Base-by-base conservation (phyloP, 495 filamentous ascomycete genomes). In the Aspergillus bertholletiae region DNA sequence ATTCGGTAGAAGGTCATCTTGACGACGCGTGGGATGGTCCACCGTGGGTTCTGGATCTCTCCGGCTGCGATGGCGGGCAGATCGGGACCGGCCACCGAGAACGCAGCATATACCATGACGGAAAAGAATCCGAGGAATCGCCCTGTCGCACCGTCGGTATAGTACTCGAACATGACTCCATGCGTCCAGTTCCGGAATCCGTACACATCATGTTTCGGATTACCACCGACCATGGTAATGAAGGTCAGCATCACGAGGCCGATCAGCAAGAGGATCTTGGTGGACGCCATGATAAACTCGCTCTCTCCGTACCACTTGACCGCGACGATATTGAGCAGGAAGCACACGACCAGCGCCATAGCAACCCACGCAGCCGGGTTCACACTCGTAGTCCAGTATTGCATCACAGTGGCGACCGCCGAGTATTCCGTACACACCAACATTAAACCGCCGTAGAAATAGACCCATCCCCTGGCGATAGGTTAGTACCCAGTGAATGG, bases 1-100 rank as follows among this genome's bases (percentile, higher is more conserved):
- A 96, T 90, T 54, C 90, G 87, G 77, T 85, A 91, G 72, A 95
- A 92, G 28, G 88, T 88, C 66, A 88, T 84, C 51, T 85, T 87
- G 15, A 84, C 84, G 17, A 90, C 90, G 57, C 81, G 79, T n/a
- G 90, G 89, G 51, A 95, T 85, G 34, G 86, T 84, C 58, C 80
- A 80, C 45, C 84, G 75, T 1, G 90, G 90, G 66, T 91, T 89
- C 24, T 80, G 79, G 30, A 88, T 85, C 70, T 96, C 90, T 55
- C 88, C 89, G 27, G 88, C 89, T 0, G 90, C 88, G n/a, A 95
- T 80, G 51, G 84, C 86, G 27, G 89, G 82, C 47, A 88, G 75
- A 64, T 93, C 88, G 0, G 80, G 79, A 26, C 81, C 82, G 8
- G 75, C 77, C 45, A 83, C 79, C 0, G 74, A 70, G 62, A 76